Evolutionary conservation across 2,329 filamentous ascomycete species (phyloP).

Genomic region (Diatrype stigma): DNA sequence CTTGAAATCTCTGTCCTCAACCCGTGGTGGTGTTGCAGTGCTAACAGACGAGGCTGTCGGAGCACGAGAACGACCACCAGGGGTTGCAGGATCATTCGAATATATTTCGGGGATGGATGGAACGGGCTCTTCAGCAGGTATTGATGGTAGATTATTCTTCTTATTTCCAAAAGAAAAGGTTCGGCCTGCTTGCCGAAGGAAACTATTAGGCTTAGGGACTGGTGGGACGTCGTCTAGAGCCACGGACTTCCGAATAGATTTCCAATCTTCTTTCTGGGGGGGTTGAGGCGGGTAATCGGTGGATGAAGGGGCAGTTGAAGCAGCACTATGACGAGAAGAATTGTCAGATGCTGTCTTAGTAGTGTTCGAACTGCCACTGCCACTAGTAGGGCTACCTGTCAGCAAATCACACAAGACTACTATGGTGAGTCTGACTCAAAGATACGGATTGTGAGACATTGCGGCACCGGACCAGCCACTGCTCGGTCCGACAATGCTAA

Average conservation of each 20-base stretch:
- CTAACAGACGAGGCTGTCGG: constrained; percentile 51
- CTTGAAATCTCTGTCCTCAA: constrained; percentile 41
- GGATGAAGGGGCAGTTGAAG: constrained; percentile 58
- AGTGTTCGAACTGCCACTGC: constrained; percentile 58
- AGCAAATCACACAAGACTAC: constrained; percentile 34
- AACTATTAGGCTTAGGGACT: constrained; percentile 45
- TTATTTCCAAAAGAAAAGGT: constrained; percentile 58
- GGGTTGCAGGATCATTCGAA: constrained; percentile 17
- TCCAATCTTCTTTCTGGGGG: constrained; percentile 33
- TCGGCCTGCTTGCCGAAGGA: constrained; percentile 52
- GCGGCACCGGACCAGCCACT: neutral
- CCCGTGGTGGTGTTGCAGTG: constrained; percentile 47
- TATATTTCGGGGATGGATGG: constrained; percentile 32
- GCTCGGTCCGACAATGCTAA: constrained; percentile 1
- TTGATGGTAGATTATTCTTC: constrained; percentile 36
- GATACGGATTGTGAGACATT: constrained; percentile 17
- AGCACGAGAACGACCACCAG: constrained; percentile 39
- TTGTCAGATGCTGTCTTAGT: constrained; percentile 58
- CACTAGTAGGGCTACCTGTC: constrained; percentile 35
- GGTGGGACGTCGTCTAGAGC: constrained; percentile 35
- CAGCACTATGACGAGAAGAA: constrained; percentile 59
- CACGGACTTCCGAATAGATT: constrained; percentile 31
- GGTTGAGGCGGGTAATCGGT: constrained; percentile 37
- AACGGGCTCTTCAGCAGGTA: constrained; percentile 32
- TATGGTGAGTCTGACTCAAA: constrained; percentile 16